Evolutionary conservation across 2,329 filamentous ascomycete species (phyloP), one percentile per base, ranked within the genome.

Genomic region (Colletotrichum tanaceti): DNA sequence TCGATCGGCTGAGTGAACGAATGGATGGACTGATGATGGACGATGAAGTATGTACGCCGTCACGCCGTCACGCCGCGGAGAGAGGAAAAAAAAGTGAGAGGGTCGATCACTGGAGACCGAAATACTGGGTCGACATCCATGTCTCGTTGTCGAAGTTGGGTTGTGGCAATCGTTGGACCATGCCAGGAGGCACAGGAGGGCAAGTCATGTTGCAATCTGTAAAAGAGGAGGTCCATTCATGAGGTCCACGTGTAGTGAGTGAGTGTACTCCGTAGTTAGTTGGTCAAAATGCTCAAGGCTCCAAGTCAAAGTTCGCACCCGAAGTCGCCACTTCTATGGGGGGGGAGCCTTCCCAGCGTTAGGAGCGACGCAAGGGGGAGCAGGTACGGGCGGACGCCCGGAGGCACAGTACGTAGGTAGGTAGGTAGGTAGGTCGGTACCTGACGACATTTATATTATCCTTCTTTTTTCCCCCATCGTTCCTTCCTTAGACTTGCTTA

Each of bases 101-200:
- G n/a, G 55, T 39, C 47, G 58, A 65, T 62, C n/a, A 44, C 28
- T 55, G 41, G 58, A 55, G 57, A 44, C n/a, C n/a, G 28, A 22
- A 58, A 60, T 39, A 47, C 16, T 47, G 57, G 63, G 57, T 43
- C 54, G 18, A 41, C 20, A 41, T 43, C 28, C 54, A 35, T 22
- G n/a, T 44, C 38, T 35, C 41, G 39, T 55, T 63, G 59, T 28
- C n/a, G 7, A 43, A n/a, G n/a, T 14, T 24, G 46, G n/a, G 20
- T 24, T 28, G n/a, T 49, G 16, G 28, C 35, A 24, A 32, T 61
- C 16, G 35, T 44, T 61, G 16, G 43, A 46, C 44, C 41, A 38
- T 50, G 47, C n/a, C n/a, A n/a, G n/a, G n/a, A n/a, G n/a, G n/a
- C n/a, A 38, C 18, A 43, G 43, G 24, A 44, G 24, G 58, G 52